Conservation (phyloP, 2,329 filamentous ascomycete genomes). For the Fusarium tjaetaba region DNA sequence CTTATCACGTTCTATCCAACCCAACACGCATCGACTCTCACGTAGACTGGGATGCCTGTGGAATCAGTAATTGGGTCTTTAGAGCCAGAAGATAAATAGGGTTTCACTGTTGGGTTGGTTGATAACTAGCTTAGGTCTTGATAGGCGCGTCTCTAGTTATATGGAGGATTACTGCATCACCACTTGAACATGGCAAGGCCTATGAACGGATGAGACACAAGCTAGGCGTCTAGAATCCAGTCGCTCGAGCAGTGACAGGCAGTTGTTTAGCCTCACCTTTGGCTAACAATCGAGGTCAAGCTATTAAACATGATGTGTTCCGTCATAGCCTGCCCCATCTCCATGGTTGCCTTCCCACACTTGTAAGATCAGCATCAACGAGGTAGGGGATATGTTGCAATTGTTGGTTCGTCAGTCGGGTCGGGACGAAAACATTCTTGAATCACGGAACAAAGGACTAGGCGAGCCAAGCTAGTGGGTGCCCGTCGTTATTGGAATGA, state of each 20-base stretch:
- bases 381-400: conserved; percentile 2
- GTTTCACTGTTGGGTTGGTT: neutral
- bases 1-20: conserved; percentile 17
- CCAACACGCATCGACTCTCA: neutral
- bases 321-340: neutral
- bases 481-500: neutral
- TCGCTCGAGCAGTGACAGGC: neutral
- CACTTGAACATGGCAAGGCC: neutral
- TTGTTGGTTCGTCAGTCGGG: conserved; percentile 11
- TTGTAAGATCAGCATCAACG: neutral
- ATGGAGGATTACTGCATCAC: neutral
- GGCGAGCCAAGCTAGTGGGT: neutral
- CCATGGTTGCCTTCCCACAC: conserved; percentile 2
- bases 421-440: conserved; percentile 3
- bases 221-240: neutral
- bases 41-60: neutral
- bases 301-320: neutral
- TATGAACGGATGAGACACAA: neutral
- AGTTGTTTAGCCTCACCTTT: neutral
- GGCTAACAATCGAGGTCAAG: neutral
- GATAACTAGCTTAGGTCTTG: neutral
- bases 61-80: neutral
- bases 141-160: neutral
- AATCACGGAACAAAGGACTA: neutral
- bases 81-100: neutral